Evolutionary conservation across 129 eudicot genomes (phyloP), one percentile per base, ranked within the genome.

Genomic region (Apium graveolens): DNA sequence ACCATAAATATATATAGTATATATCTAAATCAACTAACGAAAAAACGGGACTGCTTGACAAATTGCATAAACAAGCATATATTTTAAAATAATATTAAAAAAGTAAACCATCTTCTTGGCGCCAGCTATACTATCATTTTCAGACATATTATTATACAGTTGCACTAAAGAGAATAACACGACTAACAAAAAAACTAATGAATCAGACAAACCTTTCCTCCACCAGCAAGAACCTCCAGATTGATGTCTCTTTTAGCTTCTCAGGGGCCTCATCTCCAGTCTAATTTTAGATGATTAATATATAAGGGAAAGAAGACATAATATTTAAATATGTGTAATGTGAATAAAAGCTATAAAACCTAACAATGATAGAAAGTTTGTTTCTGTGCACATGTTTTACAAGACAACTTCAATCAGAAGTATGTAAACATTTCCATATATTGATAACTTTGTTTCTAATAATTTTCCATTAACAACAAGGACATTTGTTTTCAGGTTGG

Each of bases 171-270:
- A 72, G 51, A 37, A 69, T 38, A 21, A 32, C 21, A 55, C 9
- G 45, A 39, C 49, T 12, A 60, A 77, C 29, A 13, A 29, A 41
- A 45, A 41, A 27, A 69, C 29, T 11, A 10, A 9, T 44, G n/a
- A 70, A 49, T n/a, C 74, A 77, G 35, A 86, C 91, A 75, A 80
- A 96, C 99, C 97, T 92, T 96, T 84, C 97, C 99, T 49, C 99
- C 97, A 81, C 83, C 83, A 81, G 97, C 97, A 89, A 92, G 91
- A 85, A 96, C 85, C 84, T 90, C 89, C 82, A 92, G 90, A 95
- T 81, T n/a, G 83, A 84, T 45, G 86, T 86, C 90, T 96, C 99
- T 70, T 78, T 89, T 73, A 10, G 70, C 71, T 77, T 80, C 49
- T 79, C 90, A 60, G 53, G 82, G 78, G 29, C 84, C 78, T 84